Base-by-base conservation (phyloP, 805 yeast species). In the Lipomyces yamadae region DNA sequence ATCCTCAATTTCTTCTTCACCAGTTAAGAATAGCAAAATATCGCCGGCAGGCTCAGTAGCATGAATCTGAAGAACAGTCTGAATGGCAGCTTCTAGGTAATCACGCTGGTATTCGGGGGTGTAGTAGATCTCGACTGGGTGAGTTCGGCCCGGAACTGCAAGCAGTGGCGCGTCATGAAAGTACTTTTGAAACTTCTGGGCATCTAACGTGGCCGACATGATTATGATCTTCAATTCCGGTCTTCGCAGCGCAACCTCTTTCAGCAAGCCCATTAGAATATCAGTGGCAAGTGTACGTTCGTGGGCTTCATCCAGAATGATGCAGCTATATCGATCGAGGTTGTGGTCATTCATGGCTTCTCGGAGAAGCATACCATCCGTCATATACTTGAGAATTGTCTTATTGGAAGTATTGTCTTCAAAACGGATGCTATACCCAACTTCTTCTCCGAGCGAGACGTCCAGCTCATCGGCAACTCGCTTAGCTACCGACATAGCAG, bases 401-500 rank as follows among this genome's bases (percentile, higher is more conserved):
- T 87, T 89, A 63, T 84, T 82, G 53, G 90, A 82, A 1, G 97
- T 91, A 73, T 86, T 91, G 79, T 94, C 93, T 73, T 95, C 98
- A 76, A 94, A 94, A 81, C 99, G 89, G 73, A 94, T 90, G 72
- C 89, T 86, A 80, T 94, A 94, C 81, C 99, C 99, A 67, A 94
- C 98, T 79, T 94, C 97, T 72, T 89, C 89, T 45, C 99, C 99
- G 61, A 94, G 80, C 67, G 85, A 83, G 4, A 94, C 98, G 78
- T 93, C 98, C 95, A 93, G 87, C 79, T 94, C 99, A 75, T 92
- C 96, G 2, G 98, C 97, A 62, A 94, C 99, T 82, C 99, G 90
- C 71, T 90, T 88, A 29, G 98, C 98, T 66, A 93, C 98, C 63
- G 97, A 90, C 98, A 93, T 94, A 18, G 99, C 98, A 24, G 99